Percentiles rank a stretch among this genome's conserved stretches.
phyloP scores from a whole-genome alignment of 2,329 filamentous ascomycete genomes.

The Phyllosticta ampelicida region DNA sequence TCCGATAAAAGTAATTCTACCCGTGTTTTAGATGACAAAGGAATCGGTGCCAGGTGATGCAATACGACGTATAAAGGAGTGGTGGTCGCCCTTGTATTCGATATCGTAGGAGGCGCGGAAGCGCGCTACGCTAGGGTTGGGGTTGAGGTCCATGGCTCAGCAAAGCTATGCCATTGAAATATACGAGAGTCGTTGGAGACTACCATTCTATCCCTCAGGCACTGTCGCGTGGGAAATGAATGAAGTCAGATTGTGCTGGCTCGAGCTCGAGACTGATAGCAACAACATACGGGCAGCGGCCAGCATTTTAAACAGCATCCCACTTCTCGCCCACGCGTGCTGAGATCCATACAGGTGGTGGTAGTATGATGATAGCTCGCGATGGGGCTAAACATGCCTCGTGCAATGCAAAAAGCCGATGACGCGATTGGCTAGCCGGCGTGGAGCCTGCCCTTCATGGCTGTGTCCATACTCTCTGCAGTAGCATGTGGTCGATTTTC shows the following conservation, averaged over 20 bases:
- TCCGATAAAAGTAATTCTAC: slow-evolving; percentile 33
- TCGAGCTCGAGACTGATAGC: background rate
- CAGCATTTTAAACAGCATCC: background rate
- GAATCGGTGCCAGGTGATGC: slow-evolving; percentile 3
- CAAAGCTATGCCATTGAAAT: background rate
- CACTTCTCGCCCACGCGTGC: background rate
- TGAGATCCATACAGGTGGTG: background rate
- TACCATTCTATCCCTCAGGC: background rate
- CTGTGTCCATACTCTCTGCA: background rate
- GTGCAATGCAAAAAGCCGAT: slow-evolving; percentile 8
- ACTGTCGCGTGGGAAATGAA: background rate
- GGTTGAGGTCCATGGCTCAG: background rate
- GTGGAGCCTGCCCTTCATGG: background rate
- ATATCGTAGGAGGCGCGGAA: background rate
- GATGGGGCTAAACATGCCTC: background rate
- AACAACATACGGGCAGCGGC: background rate
- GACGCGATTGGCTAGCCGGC: slow-evolving; percentile 9
- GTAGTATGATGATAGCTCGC: background rate
- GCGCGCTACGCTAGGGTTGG: background rate
- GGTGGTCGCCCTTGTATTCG: background rate
- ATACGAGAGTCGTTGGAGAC: background rate
- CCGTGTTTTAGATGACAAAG: slow-evolving; percentile 19
- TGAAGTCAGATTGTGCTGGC: too few relatives aligned
- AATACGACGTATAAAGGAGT: background rate
- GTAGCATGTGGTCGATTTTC: background rate